Evolutionary conservation across 306 rosid genomes (phyloP).

Genomic region (Fagus sylvatica): DNA sequence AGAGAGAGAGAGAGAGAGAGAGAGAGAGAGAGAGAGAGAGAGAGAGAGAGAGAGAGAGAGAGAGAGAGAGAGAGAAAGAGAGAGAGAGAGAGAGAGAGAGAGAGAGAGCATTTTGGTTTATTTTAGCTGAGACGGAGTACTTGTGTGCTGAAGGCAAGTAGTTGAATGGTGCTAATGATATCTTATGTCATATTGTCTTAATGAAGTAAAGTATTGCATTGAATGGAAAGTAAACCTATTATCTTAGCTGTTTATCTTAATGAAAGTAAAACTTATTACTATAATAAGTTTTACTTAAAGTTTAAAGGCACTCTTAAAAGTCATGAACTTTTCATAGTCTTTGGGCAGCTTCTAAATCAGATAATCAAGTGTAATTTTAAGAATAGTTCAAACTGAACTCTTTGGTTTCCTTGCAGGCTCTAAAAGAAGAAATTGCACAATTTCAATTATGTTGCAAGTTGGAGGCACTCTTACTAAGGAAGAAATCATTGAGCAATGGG

Average conservation of each 20-base stretch:
- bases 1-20: not conserved
- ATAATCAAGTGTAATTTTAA: not conserved
- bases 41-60: not conserved
- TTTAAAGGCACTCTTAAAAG: slow-evolving; percentile 9
- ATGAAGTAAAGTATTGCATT: not conserved
- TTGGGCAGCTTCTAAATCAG: slow-evolving; percentile 20
- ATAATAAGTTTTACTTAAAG: not conserved
- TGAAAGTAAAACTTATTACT: not conserved
- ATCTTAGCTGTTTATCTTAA: not conserved
- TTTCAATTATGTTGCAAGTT: slow-evolving; percentile 56
- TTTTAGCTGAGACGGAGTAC: not conserved
- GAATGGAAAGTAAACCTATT: not conserved
- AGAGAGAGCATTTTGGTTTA: not conserved
- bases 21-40: too few species aligned
- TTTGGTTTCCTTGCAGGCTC: slow-evolving; percentile 52
- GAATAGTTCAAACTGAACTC: not conserved
- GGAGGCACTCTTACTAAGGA: slow-evolving; percentile 70
- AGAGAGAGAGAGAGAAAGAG: too few species aligned
- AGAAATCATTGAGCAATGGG: slow-evolving; percentile 60
- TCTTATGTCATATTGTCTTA: not conserved
- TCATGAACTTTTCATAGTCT: slow-evolving; percentile 10
- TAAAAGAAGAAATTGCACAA: slow-evolving; percentile 52
- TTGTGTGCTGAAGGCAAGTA: not conserved
- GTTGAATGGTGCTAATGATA: not conserved
- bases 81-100: too few species aligned